Conservation (phyloP, 805 yeast species). For the Zygoascus bituminiphila region DNA sequence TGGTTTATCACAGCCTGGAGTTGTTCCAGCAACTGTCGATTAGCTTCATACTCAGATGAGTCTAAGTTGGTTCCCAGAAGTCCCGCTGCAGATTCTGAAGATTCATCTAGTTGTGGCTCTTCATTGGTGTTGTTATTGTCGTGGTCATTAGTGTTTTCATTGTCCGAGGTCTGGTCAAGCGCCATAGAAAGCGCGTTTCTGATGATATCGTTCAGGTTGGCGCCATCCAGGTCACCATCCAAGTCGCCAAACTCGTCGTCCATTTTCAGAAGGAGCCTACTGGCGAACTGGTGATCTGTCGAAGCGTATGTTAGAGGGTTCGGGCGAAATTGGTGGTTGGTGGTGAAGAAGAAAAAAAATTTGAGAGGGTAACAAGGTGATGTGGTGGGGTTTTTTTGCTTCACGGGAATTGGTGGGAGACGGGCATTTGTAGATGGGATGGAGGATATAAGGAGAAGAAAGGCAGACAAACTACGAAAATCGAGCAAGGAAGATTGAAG, state of each 20-base stretch:
- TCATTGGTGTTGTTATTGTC: background rate
- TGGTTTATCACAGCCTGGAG: slow-evolving; percentile 2
- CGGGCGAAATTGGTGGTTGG: too few species aligned
- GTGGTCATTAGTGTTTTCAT: background rate
- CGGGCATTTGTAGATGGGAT: too few species aligned
- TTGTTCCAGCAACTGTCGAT: slow-evolving; percentile 8
- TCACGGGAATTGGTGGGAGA: too few species aligned
- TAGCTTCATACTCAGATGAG: slow-evolving; percentile 5
- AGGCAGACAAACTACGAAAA: too few species aligned
- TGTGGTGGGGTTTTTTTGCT: too few species aligned
- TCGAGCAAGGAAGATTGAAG: too few species aligned
- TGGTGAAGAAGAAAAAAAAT: background rate
- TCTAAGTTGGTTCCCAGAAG: background rate
- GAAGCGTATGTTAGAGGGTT: too few species aligned
- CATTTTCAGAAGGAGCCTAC: background rate
- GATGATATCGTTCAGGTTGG: slow-evolving; percentile 13
- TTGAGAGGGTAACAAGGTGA: background rate
- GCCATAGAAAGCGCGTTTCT: slow-evolving; percentile 17
- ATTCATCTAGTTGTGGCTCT: background rate
- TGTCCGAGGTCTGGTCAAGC: slow-evolving; percentile 5
- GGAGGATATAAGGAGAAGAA: too few species aligned
- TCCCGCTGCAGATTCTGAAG: background rate
- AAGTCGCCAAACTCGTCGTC: slow-evolving; percentile 1
- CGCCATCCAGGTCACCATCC: slow-evolving; percentile 2
- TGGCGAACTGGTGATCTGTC: too few species aligned